A percentile compares a stretch with the other conserved stretches of the same genome.
Evolutionary conservation across 192 early-diverging fungal genomes (phyloP).

Genomic region (Gonapodya prolifera): DNA sequence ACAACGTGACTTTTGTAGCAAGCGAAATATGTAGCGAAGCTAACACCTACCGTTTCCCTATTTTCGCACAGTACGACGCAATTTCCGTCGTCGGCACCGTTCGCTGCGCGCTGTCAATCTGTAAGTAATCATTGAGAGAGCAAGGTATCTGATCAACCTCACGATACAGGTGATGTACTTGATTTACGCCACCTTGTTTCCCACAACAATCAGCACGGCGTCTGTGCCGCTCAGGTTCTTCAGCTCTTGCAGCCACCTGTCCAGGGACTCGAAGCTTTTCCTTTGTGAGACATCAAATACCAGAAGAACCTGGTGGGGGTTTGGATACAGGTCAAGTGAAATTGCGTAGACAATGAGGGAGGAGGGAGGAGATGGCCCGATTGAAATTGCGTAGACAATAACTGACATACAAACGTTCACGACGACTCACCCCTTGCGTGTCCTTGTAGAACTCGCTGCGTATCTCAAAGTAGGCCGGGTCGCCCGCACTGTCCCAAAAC

Average conservation of each 20-base stretch:
- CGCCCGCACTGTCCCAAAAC: conserved; percentile 48
- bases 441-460: conserved; percentile 52
- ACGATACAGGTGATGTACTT: no score
- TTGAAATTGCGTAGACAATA: neutral
- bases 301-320: conserved; percentile 19
- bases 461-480: conserved; percentile 36
- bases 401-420: conserved; percentile 1
- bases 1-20: neutral
- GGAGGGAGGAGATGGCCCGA: neutral
- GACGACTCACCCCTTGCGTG: conserved; percentile 27
- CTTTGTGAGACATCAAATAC: conserved; percentile 23
- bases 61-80: conserved; percentile 15
- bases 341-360: neutral
- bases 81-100: conserved; percentile 26
- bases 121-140: neutral
- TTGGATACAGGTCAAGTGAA: neutral
- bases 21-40: neutral
- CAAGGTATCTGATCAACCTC: neutral
- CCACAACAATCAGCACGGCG: conserved; percentile 26
- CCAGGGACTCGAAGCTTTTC: conserved; percentile 20
- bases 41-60: conserved; percentile 18
- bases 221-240: conserved; percentile 18
- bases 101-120: conserved; percentile 19
- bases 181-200: conserved; percentile 27
- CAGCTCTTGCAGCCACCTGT: conserved; percentile 31